Evolutionary conservation across 2,329 filamentous ascomycete species (phyloP), one percentile per base, ranked within the genome.

Genomic region (Aureobasidium uvarum): DNA sequence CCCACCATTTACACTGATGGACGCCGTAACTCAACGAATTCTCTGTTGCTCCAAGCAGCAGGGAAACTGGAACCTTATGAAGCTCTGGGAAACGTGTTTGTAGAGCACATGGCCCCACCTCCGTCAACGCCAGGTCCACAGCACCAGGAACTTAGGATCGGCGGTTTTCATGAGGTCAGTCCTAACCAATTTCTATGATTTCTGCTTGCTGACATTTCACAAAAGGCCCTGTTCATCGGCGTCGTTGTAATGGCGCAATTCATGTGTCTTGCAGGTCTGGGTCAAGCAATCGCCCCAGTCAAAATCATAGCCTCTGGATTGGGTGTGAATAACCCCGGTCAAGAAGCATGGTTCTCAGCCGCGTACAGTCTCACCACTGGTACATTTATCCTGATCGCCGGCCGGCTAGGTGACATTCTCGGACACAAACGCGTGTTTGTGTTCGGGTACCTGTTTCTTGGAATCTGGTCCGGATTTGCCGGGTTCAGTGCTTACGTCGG

Each of bases 241-340:
- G 69, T 71, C 2, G 68, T 70, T n/a, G 67, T 71, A 18, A 68
- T 72, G 65, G 71, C 72, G 5, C 70, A 73, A 50, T 72, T 72
- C 64, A 70, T 73, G 67, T 68, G 67, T 20, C 67, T 71, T 16
- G 71, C 70, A 18, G 72, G 70, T 23, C 65, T 72, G 6, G 72
- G 68, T 2, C 72, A 73, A 66, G 67, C 69, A 8, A 70, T 81
- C 13, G 75, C 76, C 7, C 76, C 78, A 1, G 72, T 82, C 28
- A 77, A 81, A 54, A 74, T 80, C 62, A 83, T 84, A 67, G 80
- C 76, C 18, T 67, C 73, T 20, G 76, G 76, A 39, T 78, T 84
- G 43, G 74, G 74, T 13, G 74, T 76, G 28, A 72, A 71, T 1
- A 75, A 76, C 58, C 75, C 79, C 2, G 80, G 77, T 25, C 73